Evolutionary conservation across 371 early-diverging fungal species (phyloP), one percentile per base, ranked within the genome.

Genomic region (Capillidium heterosporum): DNA sequence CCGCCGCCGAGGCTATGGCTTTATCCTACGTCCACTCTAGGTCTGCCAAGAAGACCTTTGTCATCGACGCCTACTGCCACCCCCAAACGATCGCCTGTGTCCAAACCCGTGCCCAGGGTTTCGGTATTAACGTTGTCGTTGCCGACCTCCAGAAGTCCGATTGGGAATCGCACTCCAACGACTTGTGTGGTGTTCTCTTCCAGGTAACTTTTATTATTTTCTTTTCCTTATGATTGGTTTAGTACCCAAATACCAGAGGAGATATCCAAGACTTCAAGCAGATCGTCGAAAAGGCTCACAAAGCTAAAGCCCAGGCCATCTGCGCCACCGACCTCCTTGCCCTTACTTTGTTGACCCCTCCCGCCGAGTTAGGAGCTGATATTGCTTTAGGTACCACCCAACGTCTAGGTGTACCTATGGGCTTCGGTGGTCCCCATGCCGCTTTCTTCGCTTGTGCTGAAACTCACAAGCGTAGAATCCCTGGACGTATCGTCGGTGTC

Each of bases 401-500:
- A 71, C 83, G 97, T 32, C 94, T 96, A 61, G 97, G 97, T 67
- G 95, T 96, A 32, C 95, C 95, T 2, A 76, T 96, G 47, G 97
- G 97, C 40, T 95, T 88, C 67, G 97, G 97, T 67, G 97, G 97
- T 50, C 97, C 97, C n/a, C 95, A 95, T 65, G 97, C 97, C 5
- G 97, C 97, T 29, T 96, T 93, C 77, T 93, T 96, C 66, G 91
- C 97, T 56, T 85, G 86, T 61, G 82, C 81, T 67, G 85, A 91
- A 24, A 84, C 77, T 35, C 87, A 88, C 66, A 91, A 92, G 78
- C 85, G 97, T 52, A 79, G 87, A 52, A 85, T 96, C 71, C 95
- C 97, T 21, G 97, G 97, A 48, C 81, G 97, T 56, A 70, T 96
- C 54, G 84, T 96, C 47, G 97, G 97, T 61, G 89, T 93, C 17